Base-by-base conservation (phyloP, 257 asterid genomes). In the Oldenlandia corymbosa region DNA sequence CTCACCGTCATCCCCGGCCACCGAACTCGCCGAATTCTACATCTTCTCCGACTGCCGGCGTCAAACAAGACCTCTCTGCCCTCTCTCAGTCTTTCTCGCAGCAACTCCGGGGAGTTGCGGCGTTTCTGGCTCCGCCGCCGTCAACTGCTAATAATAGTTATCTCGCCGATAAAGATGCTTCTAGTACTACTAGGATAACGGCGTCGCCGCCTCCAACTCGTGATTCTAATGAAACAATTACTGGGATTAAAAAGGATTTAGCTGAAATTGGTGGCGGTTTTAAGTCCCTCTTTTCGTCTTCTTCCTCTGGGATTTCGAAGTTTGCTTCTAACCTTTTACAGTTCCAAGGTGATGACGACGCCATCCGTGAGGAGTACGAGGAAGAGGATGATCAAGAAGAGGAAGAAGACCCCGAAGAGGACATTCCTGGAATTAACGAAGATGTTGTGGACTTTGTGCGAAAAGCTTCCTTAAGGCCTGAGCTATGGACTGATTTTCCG, bases 401-500 rank as follows among this genome's bases (percentile, higher is more conserved):
- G 20, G 80, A 68, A 1, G 75, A 67, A 21, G 78, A 76, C 1
- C 79, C 56, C 2, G 79, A 74, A 0, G 81, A 76, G 18, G 77
- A 72, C 42, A 60, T 60, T 16, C 59, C 79, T 27, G 94, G 90
- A 51, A 74, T 86, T 59, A 73, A 73, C 37, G 94, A 79, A 30
- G 84, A 82, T 70, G 67, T 80, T 59, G 76, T 85, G 80, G 88
- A 70, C 30, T 85, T 88, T 73, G 94, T 78, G 39, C 27, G 67
- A 56, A 75, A 81, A 67, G 68, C 84, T 46, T 79, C 82, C 37
- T 68, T 50, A 66, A 76, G 90, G 72, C 86, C 88, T 14, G 83
- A 82, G 75, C 79, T 86, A 50, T 88, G 94, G 96, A 79, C 78
- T 71, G 92, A 84, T 77, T 88, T 88, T 67, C 96, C 96, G 8